Conservation (phyloP, 164 flowering plant genomes). For the Cinnamomum micranthum region DNA sequence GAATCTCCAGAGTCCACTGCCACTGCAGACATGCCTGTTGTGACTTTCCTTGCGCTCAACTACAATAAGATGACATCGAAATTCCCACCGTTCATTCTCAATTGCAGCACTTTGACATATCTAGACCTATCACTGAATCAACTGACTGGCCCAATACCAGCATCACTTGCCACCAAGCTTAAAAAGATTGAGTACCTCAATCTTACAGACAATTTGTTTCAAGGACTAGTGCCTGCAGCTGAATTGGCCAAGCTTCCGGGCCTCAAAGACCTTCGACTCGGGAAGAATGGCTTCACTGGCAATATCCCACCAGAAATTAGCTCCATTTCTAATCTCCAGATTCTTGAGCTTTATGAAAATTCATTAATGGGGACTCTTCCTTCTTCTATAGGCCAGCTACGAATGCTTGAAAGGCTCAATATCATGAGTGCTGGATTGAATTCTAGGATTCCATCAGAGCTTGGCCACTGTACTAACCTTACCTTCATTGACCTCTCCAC, state of each 20-base stretch:
- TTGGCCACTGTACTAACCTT: conserved; percentile 26
- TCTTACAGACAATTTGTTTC: conserved; percentile 16
- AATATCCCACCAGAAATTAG: conserved; percentile 29
- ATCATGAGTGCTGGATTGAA: conserved; percentile 12
- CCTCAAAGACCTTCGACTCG: conserved; percentile 22
- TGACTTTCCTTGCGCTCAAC: conserved; percentile 25
- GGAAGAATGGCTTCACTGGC: conserved; percentile 21
- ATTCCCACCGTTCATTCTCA: conserved; percentile 33
- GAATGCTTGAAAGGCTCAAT: conserved; percentile 14
- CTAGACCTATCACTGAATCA: conserved; percentile 28
- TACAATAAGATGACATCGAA: conserved; percentile 19
- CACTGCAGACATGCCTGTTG: conserved; percentile 24
- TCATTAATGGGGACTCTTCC: conserved; percentile 34
- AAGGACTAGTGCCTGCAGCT: conserved; percentile 14
- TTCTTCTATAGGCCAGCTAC: conserved; percentile 35
- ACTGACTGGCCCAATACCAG: conserved; percentile 34
- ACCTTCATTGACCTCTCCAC: conserved; percentile 13
- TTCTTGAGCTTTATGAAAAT: conserved; percentile 29
- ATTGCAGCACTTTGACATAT: conserved; percentile 15
- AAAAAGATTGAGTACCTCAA: conserved; percentile 10
- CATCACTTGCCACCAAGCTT: conserved; percentile 27
- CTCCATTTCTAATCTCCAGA: conserved; percentile 16
- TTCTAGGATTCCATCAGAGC: conserved; percentile 26
- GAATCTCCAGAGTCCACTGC: conserved; percentile 22
- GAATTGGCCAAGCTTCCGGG: conserved; percentile 10